phyloP scores from a whole-genome alignment of 129 eudicot species.

The Heracleum sosnowskyi region DNA sequence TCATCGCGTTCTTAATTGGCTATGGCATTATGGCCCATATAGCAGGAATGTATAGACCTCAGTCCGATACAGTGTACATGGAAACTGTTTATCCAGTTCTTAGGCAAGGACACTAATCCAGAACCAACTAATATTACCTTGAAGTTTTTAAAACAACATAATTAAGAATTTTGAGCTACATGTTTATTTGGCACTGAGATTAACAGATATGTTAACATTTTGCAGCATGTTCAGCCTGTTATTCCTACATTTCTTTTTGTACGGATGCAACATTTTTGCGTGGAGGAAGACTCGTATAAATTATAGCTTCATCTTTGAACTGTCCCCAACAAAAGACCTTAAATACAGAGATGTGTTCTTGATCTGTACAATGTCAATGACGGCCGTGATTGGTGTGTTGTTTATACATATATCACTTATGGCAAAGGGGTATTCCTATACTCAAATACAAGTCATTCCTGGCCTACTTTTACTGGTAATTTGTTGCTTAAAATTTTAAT shows the following conservation, averaged over 20 bases:
- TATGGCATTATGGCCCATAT: constrained; percentile 84
- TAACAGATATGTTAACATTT: constrained; percentile 13
- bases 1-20: constrained; percentile 64
- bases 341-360: constrained; percentile 86
- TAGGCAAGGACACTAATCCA: constrained; percentile 42
- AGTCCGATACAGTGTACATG: constrained; percentile 79
- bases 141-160: not conserved
- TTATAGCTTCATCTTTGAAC: constrained; percentile 86
- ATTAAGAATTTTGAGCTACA: not conserved
- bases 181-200: not conserved
- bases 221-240: constrained; percentile 92
- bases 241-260: constrained; percentile 76
- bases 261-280: constrained; percentile 87
- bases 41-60: constrained; percentile 66
- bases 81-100: constrained; percentile 95
- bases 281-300: constrained; percentile 79
- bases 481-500: not conserved
- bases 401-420: constrained; percentile 65
- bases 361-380: constrained; percentile 74
- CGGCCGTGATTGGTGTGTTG: constrained; percentile 68
- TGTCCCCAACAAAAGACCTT: constrained; percentile 52
- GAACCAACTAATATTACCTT: not conserved
- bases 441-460: constrained; percentile 74
- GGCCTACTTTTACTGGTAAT: constrained; percentile 74
- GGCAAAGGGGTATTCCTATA: constrained; percentile 61